Percentiles rank a stretch among this genome's conserved stretches.
phyloP scores from a whole-genome alignment of 768 basidiomycete genomes.

The Panus rudis region DNA sequence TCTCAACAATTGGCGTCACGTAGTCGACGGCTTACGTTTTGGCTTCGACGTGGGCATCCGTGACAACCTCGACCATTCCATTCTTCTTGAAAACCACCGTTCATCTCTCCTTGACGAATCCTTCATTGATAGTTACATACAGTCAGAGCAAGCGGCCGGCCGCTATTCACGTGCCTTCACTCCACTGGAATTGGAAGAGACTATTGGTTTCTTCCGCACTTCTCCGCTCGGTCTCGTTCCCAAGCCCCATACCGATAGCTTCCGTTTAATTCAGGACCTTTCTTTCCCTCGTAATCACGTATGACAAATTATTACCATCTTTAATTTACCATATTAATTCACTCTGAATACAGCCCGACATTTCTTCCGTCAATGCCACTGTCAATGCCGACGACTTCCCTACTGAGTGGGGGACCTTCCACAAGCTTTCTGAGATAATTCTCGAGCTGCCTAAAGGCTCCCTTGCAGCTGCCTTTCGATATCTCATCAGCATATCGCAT shows the following conservation, averaged over 20 bases:
- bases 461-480: slow-evolving; percentile 32
- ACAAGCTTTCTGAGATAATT: slow-evolving; percentile 16
- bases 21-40: slow-evolving; percentile 24
- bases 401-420: slow-evolving; percentile 33
- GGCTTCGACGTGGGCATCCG: slow-evolving; percentile 32
- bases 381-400: slow-evolving; percentile 24
- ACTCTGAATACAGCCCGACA: no score
- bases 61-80: slow-evolving; percentile 10
- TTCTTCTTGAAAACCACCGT: slow-evolving; percentile 28
- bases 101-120: slow-evolving; percentile 18
- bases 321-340: no score
- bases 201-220: slow-evolving; percentile 35
- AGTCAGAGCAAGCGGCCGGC: slow-evolving; percentile 21
- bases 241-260: slow-evolving; percentile 22
- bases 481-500: slow-evolving; percentile 32
- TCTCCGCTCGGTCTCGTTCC: slow-evolving; percentile 35
- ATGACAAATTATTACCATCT: no score
- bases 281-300: slow-evolving; percentile 16
- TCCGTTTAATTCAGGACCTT: slow-evolving; percentile 27
- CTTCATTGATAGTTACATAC: slow-evolving; percentile 29
- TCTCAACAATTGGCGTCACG: slow-evolving; percentile 19
- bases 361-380: slow-evolving; percentile 15
- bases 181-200: slow-evolving; percentile 14
- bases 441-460: slow-evolving; percentile 26
- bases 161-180: slow-evolving; percentile 27